Evolutionary conservation across 169 alveolate genomes (phyloP), one percentile per base, ranked within the genome.

Genomic region (Cryptosporidium tyzzeri): DNA sequence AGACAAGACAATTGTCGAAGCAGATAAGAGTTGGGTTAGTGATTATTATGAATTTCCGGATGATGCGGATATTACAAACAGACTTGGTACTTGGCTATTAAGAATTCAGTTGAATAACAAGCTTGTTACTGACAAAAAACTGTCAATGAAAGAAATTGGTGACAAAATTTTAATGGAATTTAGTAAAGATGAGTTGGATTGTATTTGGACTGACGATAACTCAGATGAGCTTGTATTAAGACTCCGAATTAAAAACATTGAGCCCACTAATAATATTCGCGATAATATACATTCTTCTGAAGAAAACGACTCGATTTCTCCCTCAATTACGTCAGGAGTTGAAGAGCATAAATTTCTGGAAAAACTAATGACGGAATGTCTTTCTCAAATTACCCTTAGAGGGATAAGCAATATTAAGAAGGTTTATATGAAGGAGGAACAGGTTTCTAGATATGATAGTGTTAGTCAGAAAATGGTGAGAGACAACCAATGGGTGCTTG

Each of bases 151-250:
- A 53, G 98, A 96, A 87, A 97, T 97, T 44, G 98, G 96, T 21
- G 96, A 96, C 69, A 94, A 94, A 67, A 96, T 98, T 53, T 93
- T 95, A 87, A 86, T 94, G 71, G 99, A 95, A 71, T 97, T 93
- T 75, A 91, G 95, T 55, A 93, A 94, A 84, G 98, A 95, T 50
- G 98, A 96, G 71, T 86, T 97, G 18, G 97, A 97, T 89, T 94
- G 98, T 69, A 98, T 98, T 74, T 96, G 96, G 93, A 96, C 99
- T 4, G 99, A 98, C 85, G 99, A 98, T 91, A 98, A 98, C 87
- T 95, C 97, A 23, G 99, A 97, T 67, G 98, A 97, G 84, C 94
- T 98, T 80, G 97, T 98, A 33, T 87, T 98, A 59, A 94, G 99
- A 61, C 92, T 98, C 12, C 94, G 99, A 48, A 93, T 98, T 31